These are phyloP conservation scores for Wallemia mellicola DNA, from an alignment of 1,284 basidiomycete genomes.

Conservation along the genomic window DNA sequence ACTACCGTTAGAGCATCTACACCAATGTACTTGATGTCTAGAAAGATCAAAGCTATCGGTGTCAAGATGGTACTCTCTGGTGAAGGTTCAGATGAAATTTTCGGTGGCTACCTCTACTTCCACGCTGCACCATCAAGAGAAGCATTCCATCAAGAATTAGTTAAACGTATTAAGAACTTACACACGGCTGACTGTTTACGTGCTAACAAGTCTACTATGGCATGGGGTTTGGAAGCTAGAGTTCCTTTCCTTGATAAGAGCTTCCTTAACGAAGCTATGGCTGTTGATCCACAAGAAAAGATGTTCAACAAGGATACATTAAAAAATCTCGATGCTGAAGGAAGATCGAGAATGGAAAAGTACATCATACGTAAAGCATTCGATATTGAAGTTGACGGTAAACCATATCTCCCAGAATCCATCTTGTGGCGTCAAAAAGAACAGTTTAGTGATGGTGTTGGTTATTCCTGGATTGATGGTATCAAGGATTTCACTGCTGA, in stretches of 20 bases:
- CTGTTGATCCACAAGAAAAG: constrained; percentile 62
- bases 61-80: constrained; percentile 99
- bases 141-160: constrained; percentile 86
- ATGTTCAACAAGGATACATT: constrained; percentile 56
- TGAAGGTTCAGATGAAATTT: constrained; percentile 91
- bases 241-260: constrained; percentile 96
- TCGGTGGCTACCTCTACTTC: constrained; percentile 99
- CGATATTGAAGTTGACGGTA: constrained; percentile 56
- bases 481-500: constrained; percentile 67
- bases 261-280: constrained; percentile 85
- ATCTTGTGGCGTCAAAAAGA: constrained; percentile 99
- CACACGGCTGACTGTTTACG: constrained; percentile 93
- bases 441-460: constrained; percentile 96
- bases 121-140: constrained; percentile 73
- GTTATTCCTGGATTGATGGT: constrained; percentile 98
- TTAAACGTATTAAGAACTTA: constrained; percentile 85
- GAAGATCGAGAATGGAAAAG: constrained; percentile 80
- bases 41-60: constrained; percentile 99
- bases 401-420: constrained; percentile 74
- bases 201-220: constrained; percentile 99
- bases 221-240: constrained; percentile 95
- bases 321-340: constrained; percentile 54
- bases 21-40: constrained; percentile 50
- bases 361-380: constrained; percentile 96
- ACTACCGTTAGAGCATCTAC: constrained; percentile 94